Conservation (phyloP, 2,329 filamentous ascomycete species). For the Nannizziopsis arthrosporioides region DNA sequence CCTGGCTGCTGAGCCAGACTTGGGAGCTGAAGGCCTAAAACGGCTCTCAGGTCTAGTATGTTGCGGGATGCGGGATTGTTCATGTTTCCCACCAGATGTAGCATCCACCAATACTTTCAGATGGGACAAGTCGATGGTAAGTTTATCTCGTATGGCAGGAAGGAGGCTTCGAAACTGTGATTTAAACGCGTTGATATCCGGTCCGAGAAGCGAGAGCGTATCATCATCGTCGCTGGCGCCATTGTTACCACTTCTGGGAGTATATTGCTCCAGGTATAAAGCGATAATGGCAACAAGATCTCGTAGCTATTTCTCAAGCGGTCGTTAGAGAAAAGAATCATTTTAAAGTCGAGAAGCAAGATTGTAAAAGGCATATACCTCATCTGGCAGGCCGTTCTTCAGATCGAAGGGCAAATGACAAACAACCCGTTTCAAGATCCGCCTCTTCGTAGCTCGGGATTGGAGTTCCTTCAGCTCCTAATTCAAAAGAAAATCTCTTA, state of each 20-base stretch:
- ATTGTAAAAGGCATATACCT: slow-evolving; percentile 20
- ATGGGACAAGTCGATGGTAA: slow-evolving; percentile 11
- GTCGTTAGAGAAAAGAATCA: background rate
- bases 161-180: slow-evolving; percentile 13
- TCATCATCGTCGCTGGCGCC: slow-evolving; percentile 11
- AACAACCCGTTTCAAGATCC: slow-evolving; percentile 25
- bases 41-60: slow-evolving; percentile 6
- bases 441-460: slow-evolving; percentile 24
- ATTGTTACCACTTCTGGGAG: slow-evolving; percentile 16
- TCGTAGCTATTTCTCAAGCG: slow-evolving; percentile 21
- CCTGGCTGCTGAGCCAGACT: background rate
- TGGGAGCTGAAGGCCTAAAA: slow-evolving; percentile 5
- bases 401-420: slow-evolving; percentile 25
- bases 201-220: slow-evolving; percentile 23
- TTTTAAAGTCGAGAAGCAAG: background rate
- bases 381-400: slow-evolving; percentile 25
- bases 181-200: slow-evolving; percentile 29
- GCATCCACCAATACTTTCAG: slow-evolving; percentile 8
- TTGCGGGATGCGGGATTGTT: slow-evolving; percentile 5
- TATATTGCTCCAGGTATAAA: slow-evolving; percentile 28
- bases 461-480: slow-evolving; percentile 29
- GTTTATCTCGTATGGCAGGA: slow-evolving; percentile 9
- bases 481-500: background rate
- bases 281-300: slow-evolving; percentile 27
- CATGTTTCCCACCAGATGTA: slow-evolving; percentile 1